Conservation (phyloP, 2,329 filamentous ascomycete genomes). For the Pseudopithomyces maydicus region DNA sequence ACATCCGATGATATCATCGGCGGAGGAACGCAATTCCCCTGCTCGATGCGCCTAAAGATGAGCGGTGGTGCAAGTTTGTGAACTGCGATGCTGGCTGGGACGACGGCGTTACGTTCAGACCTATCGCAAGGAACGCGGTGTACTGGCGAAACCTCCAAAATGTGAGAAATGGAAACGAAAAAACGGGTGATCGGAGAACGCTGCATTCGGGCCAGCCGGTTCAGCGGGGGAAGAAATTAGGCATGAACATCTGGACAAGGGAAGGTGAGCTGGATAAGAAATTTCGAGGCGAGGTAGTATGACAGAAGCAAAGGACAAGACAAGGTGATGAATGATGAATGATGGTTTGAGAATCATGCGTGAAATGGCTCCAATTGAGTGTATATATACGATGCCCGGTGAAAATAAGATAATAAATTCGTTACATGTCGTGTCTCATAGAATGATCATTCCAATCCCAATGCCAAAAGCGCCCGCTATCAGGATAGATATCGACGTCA, state of each 20-base stretch:
- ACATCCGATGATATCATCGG: conserved; percentile 52
- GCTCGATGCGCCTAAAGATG: conserved; percentile 49
- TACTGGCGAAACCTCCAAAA: conserved; percentile 64
- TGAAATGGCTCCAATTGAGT: background rate
- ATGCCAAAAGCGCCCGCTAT: conserved; percentile 14
- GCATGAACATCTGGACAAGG: conserved; percentile 34
- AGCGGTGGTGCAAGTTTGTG: conserved; percentile 60
- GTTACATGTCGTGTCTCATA: background rate
- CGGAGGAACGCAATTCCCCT: conserved; percentile 65
- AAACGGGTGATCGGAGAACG: conserved; percentile 53
- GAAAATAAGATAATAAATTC: background rate
- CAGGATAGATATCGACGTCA: conserved; percentile 37
- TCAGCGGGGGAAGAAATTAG: conserved; percentile 57
- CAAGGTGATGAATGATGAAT: conserved; percentile 3
- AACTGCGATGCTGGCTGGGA: conserved; percentile 52
- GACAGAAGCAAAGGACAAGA: no score
- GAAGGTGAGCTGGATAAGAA: conserved; percentile 20
- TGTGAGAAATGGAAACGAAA: conserved; percentile 53
- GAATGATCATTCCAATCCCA: background rate
- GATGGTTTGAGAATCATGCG: background rate
- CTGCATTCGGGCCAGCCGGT: conserved; percentile 63
- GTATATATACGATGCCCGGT: no score
- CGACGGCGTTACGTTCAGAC: conserved; percentile 60
- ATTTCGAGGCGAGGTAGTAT: conserved; percentile 20
- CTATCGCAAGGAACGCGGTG: conserved; percentile 61